These are phyloP conservation scores for Lentinus brumalis DNA, from an alignment of 768 basidiomycete species.

Conservation along the genomic window DNA sequence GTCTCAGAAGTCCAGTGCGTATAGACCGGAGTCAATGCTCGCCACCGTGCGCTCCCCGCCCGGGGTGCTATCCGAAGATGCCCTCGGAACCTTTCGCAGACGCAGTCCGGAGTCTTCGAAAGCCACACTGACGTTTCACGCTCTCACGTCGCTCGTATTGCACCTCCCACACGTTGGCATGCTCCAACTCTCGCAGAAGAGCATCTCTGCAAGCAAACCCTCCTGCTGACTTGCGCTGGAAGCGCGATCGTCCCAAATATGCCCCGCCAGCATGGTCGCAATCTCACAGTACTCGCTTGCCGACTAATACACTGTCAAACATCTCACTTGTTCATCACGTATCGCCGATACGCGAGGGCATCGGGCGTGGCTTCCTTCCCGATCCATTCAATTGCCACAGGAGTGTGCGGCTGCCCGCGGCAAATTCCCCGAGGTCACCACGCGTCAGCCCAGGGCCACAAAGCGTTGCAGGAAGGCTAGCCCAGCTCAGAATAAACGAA, in stretches of 20 bases:
- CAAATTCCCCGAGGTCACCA: neutral
- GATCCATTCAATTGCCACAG: constrained; percentile 7
- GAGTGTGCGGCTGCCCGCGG: neutral
- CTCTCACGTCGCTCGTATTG: neutral
- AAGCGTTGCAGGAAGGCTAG: constrained; percentile 3
- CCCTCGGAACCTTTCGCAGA: neutral
- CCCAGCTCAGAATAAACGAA: neutral
- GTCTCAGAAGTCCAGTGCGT: no score
- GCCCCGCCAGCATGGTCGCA: constrained; percentile 8
- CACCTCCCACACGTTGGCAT: neutral
- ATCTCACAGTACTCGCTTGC: constrained; percentile 17
- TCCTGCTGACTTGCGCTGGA: constrained; percentile 4
- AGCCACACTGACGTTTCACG: neutral
- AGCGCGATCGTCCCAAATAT: neutral
- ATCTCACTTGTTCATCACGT: constrained; percentile 9
- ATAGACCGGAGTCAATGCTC: no score
- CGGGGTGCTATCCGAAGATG: neutral
- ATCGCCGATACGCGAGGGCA: constrained; percentile 18
- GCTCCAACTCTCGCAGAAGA: neutral
- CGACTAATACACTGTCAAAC: constrained; percentile 2
- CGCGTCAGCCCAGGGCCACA: constrained; percentile 4
- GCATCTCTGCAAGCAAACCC: neutral
- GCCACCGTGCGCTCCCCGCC: neutral
- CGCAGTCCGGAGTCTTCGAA: neutral
- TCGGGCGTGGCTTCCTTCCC: constrained; percentile 9